Base-by-base conservation (phyloP, 805 yeast species). In the Grigorovia humatica region DNA sequence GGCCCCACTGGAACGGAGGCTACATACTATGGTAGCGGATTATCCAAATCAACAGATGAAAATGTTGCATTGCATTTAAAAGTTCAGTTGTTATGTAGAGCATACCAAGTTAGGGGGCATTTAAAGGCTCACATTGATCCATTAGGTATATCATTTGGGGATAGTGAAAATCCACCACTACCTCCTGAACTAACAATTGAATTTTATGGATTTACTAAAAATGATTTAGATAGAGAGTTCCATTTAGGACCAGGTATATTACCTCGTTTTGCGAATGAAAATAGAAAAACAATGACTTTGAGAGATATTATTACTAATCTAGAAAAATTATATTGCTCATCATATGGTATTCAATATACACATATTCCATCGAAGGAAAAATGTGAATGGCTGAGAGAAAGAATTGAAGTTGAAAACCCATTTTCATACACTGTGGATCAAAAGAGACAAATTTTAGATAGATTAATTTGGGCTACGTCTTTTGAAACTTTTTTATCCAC, bases 41-140 rank as follows among this genome's bases (percentile, higher is more conserved):
- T 62, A 47, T 60, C 71, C 15, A 69, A 75, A 18, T 64, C 68
- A 43, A 79, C 78, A 29, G 76, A 78, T 48, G 76, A 81, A 63
- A 88, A 83, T 57, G 88, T 90, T 46, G 77, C 85, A 57, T 78
- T 87, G 56, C 98, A 93, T 70, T 80, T 93, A 76, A 93, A 93
- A 71, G 95, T 89, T 17, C 99, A 93, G 77, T 80, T 93, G 61
- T 78, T 93, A 62, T 97, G 95, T 57, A 86, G 99, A 71, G 99
- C 99, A 32, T 93, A 90, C 74, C 99, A 93, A 75, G 99, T 93
- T 50, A 83, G 98, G 72, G 99, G 99, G 59, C 99, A 93, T 71
- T 85, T 83, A 70, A 88, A 87, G 74, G 97, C 98, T 46, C 84
- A 82, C 62, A 83, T 89, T 55, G 99, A 93, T 71, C 99, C 99